Conservation (phyloP, 2,329 filamentous ascomycete genomes). For the Paecilomyces niveus region DNA sequence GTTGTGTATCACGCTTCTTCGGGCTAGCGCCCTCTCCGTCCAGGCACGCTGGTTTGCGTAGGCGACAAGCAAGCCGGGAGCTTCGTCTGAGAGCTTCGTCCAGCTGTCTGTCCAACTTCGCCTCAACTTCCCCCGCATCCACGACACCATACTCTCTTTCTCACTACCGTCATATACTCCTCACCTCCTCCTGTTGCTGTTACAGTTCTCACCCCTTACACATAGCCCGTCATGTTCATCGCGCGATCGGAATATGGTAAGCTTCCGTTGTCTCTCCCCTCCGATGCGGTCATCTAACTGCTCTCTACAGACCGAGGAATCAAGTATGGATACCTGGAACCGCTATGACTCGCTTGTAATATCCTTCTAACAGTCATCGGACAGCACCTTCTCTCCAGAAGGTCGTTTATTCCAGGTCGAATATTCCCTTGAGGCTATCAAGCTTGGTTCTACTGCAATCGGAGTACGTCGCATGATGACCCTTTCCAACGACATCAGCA, state of each 20-base stretch:
- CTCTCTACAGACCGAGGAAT: constrained; percentile 76
- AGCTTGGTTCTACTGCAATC: constrained; percentile 96
- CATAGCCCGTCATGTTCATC: constrained; percentile 83
- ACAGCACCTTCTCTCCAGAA: constrained; percentile 97
- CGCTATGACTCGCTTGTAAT: neutral
- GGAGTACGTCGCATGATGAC: constrained; percentile 51
- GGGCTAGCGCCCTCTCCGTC: constrained; percentile 11
- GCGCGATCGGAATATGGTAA: constrained; percentile 99
- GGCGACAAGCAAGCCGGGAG: constrained; percentile 19
- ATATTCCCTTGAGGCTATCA: constrained; percentile 99
- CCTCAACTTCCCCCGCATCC: neutral
- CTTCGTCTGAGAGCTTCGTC: constrained; percentile 21
- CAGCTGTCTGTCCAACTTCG: constrained; percentile 8
- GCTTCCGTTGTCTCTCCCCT: constrained; percentile 29
- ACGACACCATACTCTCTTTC: constrained; percentile 7
- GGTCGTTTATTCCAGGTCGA: constrained; percentile 99
- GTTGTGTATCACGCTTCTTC: constrained; percentile 6
- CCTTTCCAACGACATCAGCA: neutral
- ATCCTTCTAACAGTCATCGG: constrained; percentile 15
- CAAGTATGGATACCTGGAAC: constrained; percentile 58
- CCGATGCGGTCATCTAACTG: constrained; percentile 29
- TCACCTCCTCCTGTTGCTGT: constrained; percentile 1
- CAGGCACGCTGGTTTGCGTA: constrained; percentile 32
- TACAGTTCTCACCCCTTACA: constrained; percentile 5
- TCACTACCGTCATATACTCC: constrained; percentile 6